Evolutionary conservation across 345 rosid genomes (phyloP).

Genomic region (Barbarea vulgaris): DNA sequence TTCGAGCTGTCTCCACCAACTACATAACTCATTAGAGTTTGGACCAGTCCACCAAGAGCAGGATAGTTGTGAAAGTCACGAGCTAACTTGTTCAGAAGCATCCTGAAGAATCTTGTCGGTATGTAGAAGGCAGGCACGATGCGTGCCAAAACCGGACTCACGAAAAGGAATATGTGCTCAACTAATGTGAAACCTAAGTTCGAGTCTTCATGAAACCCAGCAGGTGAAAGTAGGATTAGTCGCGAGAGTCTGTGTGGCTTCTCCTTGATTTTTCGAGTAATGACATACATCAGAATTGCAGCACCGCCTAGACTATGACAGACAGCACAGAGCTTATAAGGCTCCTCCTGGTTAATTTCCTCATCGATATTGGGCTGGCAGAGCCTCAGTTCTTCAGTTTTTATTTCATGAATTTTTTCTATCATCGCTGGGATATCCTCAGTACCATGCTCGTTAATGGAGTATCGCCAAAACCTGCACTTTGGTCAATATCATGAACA

Average conservation of each 20-base stretch:
- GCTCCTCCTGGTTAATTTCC: constrained; percentile 61
- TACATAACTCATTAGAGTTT: constrained; percentile 83
- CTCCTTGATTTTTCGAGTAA: constrained; percentile 64
- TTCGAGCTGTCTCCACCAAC: constrained; percentile 97
- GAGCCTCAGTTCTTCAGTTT: constrained; percentile 75
- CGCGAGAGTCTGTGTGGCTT: constrained; percentile 88
- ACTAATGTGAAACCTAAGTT: constrained; percentile 54
- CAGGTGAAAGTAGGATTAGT: constrained; percentile 82
- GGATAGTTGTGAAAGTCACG: constrained; percentile 96
- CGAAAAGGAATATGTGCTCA: constrained; percentile 57
- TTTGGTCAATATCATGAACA: constrained; percentile 14
- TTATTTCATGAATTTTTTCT: constrained; percentile 86
- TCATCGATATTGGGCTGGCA: constrained; percentile 58
- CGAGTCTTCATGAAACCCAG: constrained; percentile 92
- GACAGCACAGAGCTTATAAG: constrained; percentile 86
- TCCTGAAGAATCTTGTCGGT: constrained; percentile 92
- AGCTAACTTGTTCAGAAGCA: constrained; percentile 91
- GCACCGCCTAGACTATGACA: constrained; percentile 98
- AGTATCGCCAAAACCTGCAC: constrained; percentile 89
- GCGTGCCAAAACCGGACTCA: constrained; percentile 63
- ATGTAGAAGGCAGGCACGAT: constrained; percentile 87
- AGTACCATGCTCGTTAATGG: constrained; percentile 90
- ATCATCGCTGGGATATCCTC: constrained; percentile 95
- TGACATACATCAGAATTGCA: constrained; percentile 74
- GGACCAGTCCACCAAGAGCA: constrained; percentile 94